Evolutionary conservation across 2,329 filamentous ascomycete species (phyloP).

Genomic region (Leptoxyphium fumago): DNA sequence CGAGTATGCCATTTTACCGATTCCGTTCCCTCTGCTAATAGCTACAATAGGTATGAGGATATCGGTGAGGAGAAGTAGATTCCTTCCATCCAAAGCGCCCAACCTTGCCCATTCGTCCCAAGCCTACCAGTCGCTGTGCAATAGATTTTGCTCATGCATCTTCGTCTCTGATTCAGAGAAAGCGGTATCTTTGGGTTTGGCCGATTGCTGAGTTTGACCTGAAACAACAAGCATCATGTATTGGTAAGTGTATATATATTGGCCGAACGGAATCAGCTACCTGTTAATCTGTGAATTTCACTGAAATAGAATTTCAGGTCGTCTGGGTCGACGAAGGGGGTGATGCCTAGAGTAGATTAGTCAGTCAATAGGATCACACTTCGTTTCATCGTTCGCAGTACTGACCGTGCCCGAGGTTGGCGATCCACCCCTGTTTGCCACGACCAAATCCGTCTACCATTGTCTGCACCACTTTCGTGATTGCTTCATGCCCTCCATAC

Average conservation of each 20-base stretch:
- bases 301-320: conserved; percentile 87
- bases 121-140: conserved; percentile 20
- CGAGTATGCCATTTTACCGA: conserved; percentile 4
- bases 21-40: background rate
- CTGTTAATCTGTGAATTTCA: conserved; percentile 54
- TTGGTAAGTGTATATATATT: conserved; percentile 13
- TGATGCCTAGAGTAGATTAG: conserved; percentile 50
- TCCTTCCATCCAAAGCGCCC: background rate
- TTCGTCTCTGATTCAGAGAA: conserved; percentile 14
- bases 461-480: conserved; percentile 65
- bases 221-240: conserved; percentile 6
- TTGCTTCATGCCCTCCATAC: conserved; percentile 69
- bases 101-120: background rate
- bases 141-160: conserved; percentile 22
- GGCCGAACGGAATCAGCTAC: conserved; percentile 20
- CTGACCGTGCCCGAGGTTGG: conserved; percentile 86
- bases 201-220: too few species aligned
- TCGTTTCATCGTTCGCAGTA: conserved; percentile 2
- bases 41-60: conserved; percentile 21
- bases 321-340: conserved; percentile 85
- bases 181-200: too few species aligned
- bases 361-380: conserved; percentile 4
- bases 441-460: conserved; percentile 79
- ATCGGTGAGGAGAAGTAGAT: conserved; percentile 20
- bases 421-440: conserved; percentile 87